phyloP scores from a whole-genome alignment of 2,329 filamentous ascomycete species.

The Colletotrichum ledebouriae region DNA sequence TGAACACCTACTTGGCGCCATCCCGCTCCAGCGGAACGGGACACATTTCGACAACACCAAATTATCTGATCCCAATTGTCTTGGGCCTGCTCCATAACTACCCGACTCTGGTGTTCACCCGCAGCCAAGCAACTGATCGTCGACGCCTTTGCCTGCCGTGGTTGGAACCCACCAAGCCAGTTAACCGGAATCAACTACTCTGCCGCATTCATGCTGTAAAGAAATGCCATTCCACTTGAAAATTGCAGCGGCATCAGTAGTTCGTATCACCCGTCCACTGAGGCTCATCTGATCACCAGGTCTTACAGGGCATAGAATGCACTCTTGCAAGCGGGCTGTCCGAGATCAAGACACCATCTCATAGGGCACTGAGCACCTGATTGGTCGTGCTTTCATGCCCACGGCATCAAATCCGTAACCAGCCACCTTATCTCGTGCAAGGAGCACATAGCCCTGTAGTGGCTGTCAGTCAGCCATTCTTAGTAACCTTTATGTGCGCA shows the following conservation, averaged over 20 bases:
- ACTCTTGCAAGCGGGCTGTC: slow-evolving; percentile 19
- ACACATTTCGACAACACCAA: slow-evolving; percentile 30
- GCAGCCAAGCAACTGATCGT: slow-evolving; percentile 21
- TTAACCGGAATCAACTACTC: slow-evolving; percentile 10
- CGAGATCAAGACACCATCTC: slow-evolving; percentile 26
- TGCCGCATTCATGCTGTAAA: slow-evolving; percentile 18
- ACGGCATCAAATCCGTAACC: slow-evolving; percentile 29
- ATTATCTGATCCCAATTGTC: slow-evolving; percentile 6
- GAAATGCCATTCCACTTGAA: background rate
- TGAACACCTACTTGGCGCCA: slow-evolving; percentile 11
- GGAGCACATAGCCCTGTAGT: background rate
- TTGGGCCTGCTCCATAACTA: slow-evolving; percentile 17
- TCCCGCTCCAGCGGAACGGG: slow-evolving; percentile 6
- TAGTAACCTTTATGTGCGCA: too few species aligned
- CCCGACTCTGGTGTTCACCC: background rate
- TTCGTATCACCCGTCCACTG: too few species aligned
- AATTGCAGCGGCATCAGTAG: background rate
- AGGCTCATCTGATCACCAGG: too few species aligned
- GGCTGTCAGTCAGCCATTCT: slow-evolving; percentile 14
- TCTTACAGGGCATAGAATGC: too few species aligned
- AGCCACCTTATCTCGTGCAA: slow-evolving; percentile 20
- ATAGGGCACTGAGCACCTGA: slow-evolving; percentile 22
- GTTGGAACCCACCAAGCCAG: background rate
- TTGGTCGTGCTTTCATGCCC: slow-evolving; percentile 28
- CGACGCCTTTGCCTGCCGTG: slow-evolving; percentile 4